These are phyloP conservation scores for Fraxinus dipetala DNA, from an alignment of 305 asterid genomes.

Conservation along the genomic window DNA sequence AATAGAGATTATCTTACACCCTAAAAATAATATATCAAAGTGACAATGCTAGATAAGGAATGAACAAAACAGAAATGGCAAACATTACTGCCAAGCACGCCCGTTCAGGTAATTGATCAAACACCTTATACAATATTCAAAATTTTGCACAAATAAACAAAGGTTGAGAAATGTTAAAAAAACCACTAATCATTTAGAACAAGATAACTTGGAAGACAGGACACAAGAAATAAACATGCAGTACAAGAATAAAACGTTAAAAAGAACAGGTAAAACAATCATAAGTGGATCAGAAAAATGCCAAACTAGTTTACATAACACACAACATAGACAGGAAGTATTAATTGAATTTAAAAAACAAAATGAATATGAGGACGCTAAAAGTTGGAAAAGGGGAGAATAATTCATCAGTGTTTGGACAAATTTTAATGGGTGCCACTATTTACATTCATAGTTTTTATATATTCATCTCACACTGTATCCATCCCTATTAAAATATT, in stretches of 20 bases:
- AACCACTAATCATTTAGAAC: no score
- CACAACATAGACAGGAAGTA: neutral
- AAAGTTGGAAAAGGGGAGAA: neutral
- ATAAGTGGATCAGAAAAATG: neutral
- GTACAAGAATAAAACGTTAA: neutral
- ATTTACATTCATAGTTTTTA: no score
- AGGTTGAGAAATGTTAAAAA: neutral
- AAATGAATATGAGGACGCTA: neutral
- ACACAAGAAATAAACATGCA: neutral
- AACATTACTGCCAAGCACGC: neutral
- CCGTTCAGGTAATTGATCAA: neutral
- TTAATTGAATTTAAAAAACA: no score
- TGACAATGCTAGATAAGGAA: neutral
- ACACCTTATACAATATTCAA: neutral
- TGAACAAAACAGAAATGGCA: neutral
- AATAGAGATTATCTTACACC: neutral
- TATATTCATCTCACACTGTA: no score
- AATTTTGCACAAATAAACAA: neutral
- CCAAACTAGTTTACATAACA: neutral
- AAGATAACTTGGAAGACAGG: neutral
- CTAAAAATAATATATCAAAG: neutral
- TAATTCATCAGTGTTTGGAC: no score
- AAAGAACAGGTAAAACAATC: neutral
- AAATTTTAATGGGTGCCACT: no score
- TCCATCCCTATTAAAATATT: no score